A percentile compares a stretch with the other conserved stretches of the same genome.
Evolutionary conservation across 305 asterid genomes (phyloP).

Genomic region (Fraxinus ornus): DNA sequence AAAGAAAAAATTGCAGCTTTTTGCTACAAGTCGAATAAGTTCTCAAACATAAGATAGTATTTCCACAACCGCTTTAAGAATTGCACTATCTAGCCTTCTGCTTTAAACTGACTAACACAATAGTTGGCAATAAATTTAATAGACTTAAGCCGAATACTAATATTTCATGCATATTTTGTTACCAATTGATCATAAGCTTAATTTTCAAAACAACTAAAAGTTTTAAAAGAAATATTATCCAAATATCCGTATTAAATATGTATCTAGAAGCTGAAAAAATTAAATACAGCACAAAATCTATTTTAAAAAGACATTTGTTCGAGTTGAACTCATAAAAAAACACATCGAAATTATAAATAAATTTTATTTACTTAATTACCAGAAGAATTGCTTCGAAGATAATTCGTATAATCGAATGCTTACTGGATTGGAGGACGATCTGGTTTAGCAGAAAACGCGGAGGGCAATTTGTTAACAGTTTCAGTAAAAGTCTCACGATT

Average conservation of each 20-base stretch:
- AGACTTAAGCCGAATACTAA: constrained; percentile 5
- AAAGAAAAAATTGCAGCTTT: neutral
- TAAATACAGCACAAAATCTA: neutral
- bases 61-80: constrained; percentile 3
- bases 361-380: neutral
- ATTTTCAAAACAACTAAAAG: neutral
- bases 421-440: constrained; percentile 70
- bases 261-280: neutral
- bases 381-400: constrained; percentile 3
- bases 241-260: constrained; percentile 1
- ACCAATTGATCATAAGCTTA: neutral
- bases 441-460: constrained; percentile 64
- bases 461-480: constrained; percentile 35
- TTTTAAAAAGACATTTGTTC: constrained; percentile 1
- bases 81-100: neutral
- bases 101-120: neutral
- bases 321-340: neutral
- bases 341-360: neutral
- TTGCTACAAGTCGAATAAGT: neutral
- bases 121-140: neutral
- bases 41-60: neutral
- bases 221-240: neutral
- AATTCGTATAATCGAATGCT: constrained; percentile 21
- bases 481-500: constrained; percentile 31
- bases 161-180: neutral